Evolutionary conservation across 2,329 filamentous ascomycete genomes (phyloP).

Genomic region (Pseudocercospora eumusae): DNA sequence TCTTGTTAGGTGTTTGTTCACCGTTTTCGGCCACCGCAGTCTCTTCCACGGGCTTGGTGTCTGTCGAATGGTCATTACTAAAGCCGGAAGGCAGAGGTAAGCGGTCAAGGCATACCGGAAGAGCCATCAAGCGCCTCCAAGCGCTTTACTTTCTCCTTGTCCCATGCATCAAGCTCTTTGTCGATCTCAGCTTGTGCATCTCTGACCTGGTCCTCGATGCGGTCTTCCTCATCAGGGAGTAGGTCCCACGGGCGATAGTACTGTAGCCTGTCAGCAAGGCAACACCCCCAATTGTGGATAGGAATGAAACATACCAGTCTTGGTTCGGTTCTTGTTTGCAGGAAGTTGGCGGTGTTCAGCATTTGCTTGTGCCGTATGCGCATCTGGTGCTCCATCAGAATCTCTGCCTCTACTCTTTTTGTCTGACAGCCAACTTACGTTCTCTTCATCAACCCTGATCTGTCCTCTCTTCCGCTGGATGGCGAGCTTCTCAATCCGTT

Average conservation of each 20-base stretch:
- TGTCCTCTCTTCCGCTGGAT: conserved; percentile 65
- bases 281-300: background rate
- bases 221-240: conserved; percentile 66
- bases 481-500: conserved; percentile 60
- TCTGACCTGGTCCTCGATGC: conserved; percentile 69
- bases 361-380: conserved; percentile 70
- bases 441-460: conserved; percentile 71
- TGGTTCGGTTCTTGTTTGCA: conserved; percentile 72
- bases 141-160: conserved; percentile 39
- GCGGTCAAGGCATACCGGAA: conserved; percentile 12
- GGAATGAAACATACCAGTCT: conserved; percentile 62
- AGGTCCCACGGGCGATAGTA: conserved; percentile 85
- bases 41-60: conserved; percentile 8
- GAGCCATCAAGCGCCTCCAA: conserved; percentile 12
- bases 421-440: conserved; percentile 54
- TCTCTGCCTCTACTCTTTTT: background rate
- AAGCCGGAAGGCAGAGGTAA: background rate
- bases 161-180: conserved; percentile 65
- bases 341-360: conserved; percentile 68
- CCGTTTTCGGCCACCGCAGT: background rate
- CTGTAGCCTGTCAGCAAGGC: conserved; percentile 49
- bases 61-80: conserved; percentile 2
- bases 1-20: background rate
- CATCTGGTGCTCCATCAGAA: conserved; percentile 64
- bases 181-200: conserved; percentile 65